Evolutionary conservation across 345 rosid species (phyloP), one percentile per base, ranked within the genome.

Genomic region (Eucalyptus globulus): DNA sequence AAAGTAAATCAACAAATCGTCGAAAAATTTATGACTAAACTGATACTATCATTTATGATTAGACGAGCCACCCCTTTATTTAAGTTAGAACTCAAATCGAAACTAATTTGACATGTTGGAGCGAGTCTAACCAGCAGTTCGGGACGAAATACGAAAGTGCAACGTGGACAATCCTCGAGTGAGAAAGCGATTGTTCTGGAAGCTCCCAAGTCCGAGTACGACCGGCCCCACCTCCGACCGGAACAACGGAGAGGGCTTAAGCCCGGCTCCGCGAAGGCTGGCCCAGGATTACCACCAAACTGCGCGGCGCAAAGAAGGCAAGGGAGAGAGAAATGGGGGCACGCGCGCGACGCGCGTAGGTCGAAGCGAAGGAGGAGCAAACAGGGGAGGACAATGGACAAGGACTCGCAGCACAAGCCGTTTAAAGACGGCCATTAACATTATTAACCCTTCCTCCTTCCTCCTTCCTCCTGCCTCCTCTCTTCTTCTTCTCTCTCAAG

Each of bases 381-480:
- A 58, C 85, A 12, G 51, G 90, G 47, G 88, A 91, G 67, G 94
- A 90, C 92, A 89, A 91, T 8, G 80, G 58, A 19, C 86, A 72
- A 15, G 6, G 58, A 86, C 50, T 51, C 87, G n/a, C n/a, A 50
- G 65, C 80, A 43, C 47, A 49, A 80, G 91, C 89, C 92, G 92
- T 89, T 91, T 86, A 87, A 89, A 50, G 93, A 87, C 92, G 93
- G 94, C 93, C 91, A 81, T 37, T 29, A 44, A 24, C 62, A 10
- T 22, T 29, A 21, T 40, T 21, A 21, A 15, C 14, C 83, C 43
- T 21, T 3, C 27, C 26, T 34, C 80, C 43, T 69, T 2, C 43
- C 10, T 58, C n/a, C 3, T 58, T 6, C 43, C 6, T 40, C 6
- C 43, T 40, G n/a, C 76, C 11, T 31, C 43, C 40, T 34, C 45